Conservation (phyloP, 495 filamentous ascomycete species). For the Podospora australis region DNA sequence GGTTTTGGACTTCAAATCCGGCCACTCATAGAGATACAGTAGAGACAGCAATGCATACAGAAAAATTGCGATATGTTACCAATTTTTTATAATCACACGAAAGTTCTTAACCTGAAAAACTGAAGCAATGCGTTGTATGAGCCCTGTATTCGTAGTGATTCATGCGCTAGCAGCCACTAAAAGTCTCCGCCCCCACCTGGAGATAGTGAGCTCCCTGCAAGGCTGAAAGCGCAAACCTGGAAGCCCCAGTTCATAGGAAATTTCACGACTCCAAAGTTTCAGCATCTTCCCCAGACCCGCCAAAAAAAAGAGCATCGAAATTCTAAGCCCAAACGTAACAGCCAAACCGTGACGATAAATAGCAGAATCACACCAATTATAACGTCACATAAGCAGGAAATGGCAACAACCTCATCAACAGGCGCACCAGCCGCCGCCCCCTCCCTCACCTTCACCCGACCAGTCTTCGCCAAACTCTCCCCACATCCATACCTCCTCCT, state of each 20-base stretch:
- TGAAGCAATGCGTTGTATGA: no score
- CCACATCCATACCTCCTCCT: constrained; percentile 85
- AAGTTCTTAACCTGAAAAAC: no score
- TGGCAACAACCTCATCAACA: constrained; percentile 3
- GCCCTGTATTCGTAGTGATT: no score
- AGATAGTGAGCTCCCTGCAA: no score
- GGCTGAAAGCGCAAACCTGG: constrained; percentile 11
- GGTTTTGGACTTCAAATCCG: no score
- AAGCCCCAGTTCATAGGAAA: no score
- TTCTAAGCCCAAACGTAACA: constrained; percentile 1
- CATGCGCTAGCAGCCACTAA: no score
- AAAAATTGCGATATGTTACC: no score
- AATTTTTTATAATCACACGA: no score
- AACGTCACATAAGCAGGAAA: constrained; percentile 1
- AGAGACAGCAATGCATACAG: no score
- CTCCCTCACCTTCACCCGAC: constrained; percentile 63
- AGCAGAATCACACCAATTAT: not conserved
- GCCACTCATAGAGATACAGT: no score
- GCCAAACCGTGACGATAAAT: not conserved
- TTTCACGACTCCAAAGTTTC: constrained; percentile 5
- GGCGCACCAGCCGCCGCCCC: not conserved
- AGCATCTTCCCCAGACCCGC: not conserved
- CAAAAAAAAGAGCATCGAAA: not conserved
- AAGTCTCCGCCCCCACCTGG: no score
- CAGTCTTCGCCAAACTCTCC: constrained; percentile 82